Evolutionary conservation across 1,284 basidiomycete genomes (phyloP).

Genomic region (Wolfiporia cocos): DNA sequence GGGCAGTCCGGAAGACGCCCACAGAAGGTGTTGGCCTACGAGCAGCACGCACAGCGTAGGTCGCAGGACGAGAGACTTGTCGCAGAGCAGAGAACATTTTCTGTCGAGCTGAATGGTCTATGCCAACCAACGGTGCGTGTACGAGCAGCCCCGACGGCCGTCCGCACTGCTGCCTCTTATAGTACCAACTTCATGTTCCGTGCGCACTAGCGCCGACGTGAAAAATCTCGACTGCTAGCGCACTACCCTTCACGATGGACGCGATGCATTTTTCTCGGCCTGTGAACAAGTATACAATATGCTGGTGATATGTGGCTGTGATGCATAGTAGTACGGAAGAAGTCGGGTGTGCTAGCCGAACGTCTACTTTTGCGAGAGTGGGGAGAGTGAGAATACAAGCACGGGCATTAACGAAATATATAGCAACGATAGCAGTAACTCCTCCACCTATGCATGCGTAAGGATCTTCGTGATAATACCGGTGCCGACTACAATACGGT

Average conservation of each 20-base stretch:
- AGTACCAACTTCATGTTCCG: not conserved
- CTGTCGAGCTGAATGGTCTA: not conserved
- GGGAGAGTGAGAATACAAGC: slow-evolving; percentile 21
- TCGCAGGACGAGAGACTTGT: slow-evolving; percentile 22
- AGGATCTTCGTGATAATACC: slow-evolving; percentile 86
- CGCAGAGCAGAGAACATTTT: slow-evolving; percentile 25
- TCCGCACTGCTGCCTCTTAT: slow-evolving; percentile 5
- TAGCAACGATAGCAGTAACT: slow-evolving; percentile 14
- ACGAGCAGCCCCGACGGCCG: not conserved
- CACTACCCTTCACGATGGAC: too few relatives aligned
- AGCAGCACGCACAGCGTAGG: slow-evolving; percentile 20
- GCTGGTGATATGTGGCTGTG: too few relatives aligned
- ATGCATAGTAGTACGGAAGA: slow-evolving; percentile 6
- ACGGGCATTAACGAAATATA: slow-evolving; percentile 18
- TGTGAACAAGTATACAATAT: not conserved
- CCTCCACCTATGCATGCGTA: slow-evolving; percentile 29
- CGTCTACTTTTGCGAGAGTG: slow-evolving; percentile 21
- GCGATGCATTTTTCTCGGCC: not conserved
- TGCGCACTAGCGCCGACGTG: slow-evolving; percentile 3
- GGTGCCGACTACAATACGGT: slow-evolving; percentile 74
- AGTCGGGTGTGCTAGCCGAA: slow-evolving; percentile 19
- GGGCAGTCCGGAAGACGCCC: slow-evolving; percentile 13
- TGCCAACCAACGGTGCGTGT: not conserved
- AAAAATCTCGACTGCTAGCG: too few relatives aligned
- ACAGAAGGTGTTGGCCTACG: slow-evolving; percentile 15